phyloP scores from a whole-genome alignment of 192 early-diverging fungal genomes.

The Umbelopsis sp. region DNA sequence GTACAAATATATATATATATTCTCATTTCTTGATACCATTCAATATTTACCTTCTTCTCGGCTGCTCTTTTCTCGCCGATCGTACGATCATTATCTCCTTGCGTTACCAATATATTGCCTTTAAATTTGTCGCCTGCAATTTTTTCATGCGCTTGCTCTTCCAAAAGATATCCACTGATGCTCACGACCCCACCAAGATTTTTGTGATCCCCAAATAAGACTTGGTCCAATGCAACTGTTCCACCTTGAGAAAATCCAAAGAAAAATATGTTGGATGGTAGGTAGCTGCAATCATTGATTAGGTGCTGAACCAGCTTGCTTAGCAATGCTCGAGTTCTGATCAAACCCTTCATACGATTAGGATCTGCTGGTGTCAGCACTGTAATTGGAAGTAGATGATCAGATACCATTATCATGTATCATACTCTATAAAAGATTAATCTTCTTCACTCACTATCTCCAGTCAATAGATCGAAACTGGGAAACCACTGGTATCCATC shows the following conservation, averaged over 20 bases:
- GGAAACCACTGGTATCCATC: constrained; percentile 70
- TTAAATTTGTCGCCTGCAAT: constrained; percentile 27
- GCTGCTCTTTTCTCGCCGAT: constrained; percentile 37
- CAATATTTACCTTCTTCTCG: constrained; percentile 36
- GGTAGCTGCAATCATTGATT: constrained; percentile 47
- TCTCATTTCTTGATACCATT: background rate
- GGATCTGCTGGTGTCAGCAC: constrained; percentile 43
- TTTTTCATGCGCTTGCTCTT: constrained; percentile 38
- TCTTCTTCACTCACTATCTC: constrained; percentile 42
- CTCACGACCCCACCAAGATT: constrained; percentile 61
- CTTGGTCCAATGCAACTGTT: constrained; percentile 64
- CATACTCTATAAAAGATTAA: background rate
- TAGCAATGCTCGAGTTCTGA: constrained; percentile 46
- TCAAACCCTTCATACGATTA: constrained; percentile 46
- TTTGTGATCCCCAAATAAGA: constrained; percentile 46
- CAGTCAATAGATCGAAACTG: constrained; percentile 56
- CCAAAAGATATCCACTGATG: constrained; percentile 59
- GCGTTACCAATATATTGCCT: constrained; percentile 57
- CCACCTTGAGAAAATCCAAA: constrained; percentile 83
- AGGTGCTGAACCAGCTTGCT: constrained; percentile 47
- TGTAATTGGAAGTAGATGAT: background rate
- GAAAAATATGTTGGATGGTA: constrained; percentile 50
- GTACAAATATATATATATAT: background rate
- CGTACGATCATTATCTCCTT: constrained; percentile 56
- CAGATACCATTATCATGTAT: background rate